phyloP scores from a whole-genome alignment of 176 grass and related monocot species.

The sorghum (Sorghum bicolor) region DNA sequence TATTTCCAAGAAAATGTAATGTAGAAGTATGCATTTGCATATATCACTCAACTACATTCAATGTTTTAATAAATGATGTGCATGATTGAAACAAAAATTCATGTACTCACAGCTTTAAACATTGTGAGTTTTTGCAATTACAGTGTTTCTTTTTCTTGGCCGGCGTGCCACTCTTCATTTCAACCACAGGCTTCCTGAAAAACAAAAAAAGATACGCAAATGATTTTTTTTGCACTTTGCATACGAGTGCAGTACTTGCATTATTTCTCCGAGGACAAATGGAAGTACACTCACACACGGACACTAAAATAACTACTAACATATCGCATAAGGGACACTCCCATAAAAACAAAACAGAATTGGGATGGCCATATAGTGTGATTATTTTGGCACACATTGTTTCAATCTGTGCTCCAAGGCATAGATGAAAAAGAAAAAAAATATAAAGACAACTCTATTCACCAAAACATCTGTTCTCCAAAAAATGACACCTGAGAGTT shows the following conservation, averaged over 20 bases:
- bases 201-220: constrained; percentile 10
- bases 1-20: constrained; percentile 2
- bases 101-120: constrained; percentile 66
- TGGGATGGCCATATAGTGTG: background rate
- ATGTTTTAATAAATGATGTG: constrained; percentile 5
- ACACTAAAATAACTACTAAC: constrained; percentile 11
- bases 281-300: background rate
- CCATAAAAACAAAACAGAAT: background rate
- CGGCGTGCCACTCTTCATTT: constrained; percentile 45
- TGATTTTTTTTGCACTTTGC: background rate
- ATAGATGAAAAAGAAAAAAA: background rate
- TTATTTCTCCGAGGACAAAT: background rate
- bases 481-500: background rate
- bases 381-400: constrained; percentile 7
- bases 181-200: constrained; percentile 44
- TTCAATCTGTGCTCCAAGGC: constrained; percentile 1
- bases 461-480: background rate
- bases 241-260: background rate
- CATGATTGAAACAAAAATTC: constrained; percentile 1
- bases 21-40: background rate
- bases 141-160: constrained; percentile 64
- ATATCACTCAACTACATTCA: background rate
- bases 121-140: constrained; percentile 72
- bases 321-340: background rate
- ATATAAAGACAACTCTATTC: background rate